phyloP scores from a whole-genome alignment of 169 alveolate species.

The Cryptosporidium tyzzeri region DNA sequence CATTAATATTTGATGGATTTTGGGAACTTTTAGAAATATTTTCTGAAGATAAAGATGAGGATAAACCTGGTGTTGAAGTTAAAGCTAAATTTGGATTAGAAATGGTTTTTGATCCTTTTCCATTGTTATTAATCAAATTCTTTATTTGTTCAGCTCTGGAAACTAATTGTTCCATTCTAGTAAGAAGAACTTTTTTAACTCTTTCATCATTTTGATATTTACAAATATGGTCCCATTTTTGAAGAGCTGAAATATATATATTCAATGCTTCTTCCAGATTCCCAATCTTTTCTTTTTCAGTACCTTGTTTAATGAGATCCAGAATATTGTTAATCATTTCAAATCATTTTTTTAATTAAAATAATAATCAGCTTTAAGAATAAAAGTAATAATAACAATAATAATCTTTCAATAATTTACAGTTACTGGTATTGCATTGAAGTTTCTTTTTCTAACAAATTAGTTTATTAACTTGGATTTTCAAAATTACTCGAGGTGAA shows the following conservation, averaged over 20 bases:
- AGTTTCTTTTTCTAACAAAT: too few species aligned
- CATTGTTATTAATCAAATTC: slow-evolving; percentile 7
- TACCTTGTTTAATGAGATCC: slow-evolving; percentile 75
- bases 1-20: slow-evolving; percentile 27
- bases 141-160: slow-evolving; percentile 71
- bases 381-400: neutral
- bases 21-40: neutral
- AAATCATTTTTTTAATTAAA: neutral
- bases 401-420: neutral
- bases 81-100: neutral
- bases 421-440: too few species aligned
- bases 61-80: neutral
- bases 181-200: slow-evolving; percentile 42
- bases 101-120: neutral
- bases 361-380: neutral
- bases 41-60: neutral
- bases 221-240: slow-evolving; percentile 67
- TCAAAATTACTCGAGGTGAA: too few species aligned
- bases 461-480: too few species aligned
- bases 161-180: slow-evolving; percentile 71
- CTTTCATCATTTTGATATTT: slow-evolving; percentile 60
- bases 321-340: slow-evolving; percentile 58
- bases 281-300: slow-evolving; percentile 68
- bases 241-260: slow-evolving; percentile 72
- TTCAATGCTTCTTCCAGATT: slow-evolving; percentile 75